phyloP scores from a whole-genome alignment of 495 filamentous ascomycete species.

The Penicillium waksmanii region DNA sequence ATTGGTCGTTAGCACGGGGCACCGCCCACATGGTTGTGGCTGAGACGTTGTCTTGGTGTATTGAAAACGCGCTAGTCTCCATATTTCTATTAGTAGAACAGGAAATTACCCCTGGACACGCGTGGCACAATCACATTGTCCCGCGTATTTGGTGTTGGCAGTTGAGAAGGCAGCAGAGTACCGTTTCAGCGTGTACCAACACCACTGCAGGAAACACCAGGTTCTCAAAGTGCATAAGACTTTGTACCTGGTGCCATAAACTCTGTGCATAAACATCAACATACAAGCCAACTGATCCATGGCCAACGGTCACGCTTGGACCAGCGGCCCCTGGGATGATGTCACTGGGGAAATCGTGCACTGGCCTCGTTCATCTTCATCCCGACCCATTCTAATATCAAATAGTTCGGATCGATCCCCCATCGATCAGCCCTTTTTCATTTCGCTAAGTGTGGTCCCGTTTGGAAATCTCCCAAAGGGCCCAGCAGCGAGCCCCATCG shows the following conservation, averaged over 20 bases:
- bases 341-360: conserved; percentile 37
- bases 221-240: background rate
- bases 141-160: background rate
- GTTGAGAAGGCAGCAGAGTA: background rate
- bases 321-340: conserved; percentile 27
- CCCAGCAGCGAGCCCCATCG: too few species aligned
- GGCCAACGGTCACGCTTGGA: conserved; percentile 26
- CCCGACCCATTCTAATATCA: conserved; percentile 19
- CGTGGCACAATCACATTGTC: conserved; percentile 2
- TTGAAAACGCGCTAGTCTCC: conserved; percentile 33
- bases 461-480: background rate
- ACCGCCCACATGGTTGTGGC: conserved; percentile 38
- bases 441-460: conserved; percentile 11
- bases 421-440: conserved; percentile 17
- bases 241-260: too few species aligned
- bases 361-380: conserved; percentile 24
- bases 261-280: background rate
- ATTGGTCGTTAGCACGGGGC: conserved; percentile 20
- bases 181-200: too few species aligned
- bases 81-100: conserved; percentile 38
- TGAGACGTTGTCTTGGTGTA: conserved; percentile 34
- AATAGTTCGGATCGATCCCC: conserved; percentile 20
- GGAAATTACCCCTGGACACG: conserved; percentile 16
- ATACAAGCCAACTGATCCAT: background rate
- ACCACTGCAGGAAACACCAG: background rate